Evolutionary conservation across 768 basidiomycete species (phyloP).

Genomic region (Pholiota conissans): DNA sequence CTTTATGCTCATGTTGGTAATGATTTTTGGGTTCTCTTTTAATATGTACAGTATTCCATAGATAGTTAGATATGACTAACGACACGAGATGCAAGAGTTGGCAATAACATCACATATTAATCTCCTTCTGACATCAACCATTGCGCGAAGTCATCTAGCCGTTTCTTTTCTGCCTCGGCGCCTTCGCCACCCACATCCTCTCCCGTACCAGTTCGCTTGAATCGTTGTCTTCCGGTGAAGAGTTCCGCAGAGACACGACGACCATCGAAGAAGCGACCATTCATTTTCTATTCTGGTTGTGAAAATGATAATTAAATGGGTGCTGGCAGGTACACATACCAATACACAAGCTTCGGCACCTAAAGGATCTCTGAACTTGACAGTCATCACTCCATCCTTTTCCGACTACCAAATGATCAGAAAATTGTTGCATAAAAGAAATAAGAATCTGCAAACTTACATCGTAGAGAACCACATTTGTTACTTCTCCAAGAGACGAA

Average conservation of each 20-base stretch:
- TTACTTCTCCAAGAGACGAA: conserved; percentile 87
- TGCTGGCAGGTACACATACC: conserved; percentile 34
- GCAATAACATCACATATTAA: conserved; percentile 24
- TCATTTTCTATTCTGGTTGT: conserved; percentile 72
- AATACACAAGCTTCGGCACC: conserved; percentile 91
- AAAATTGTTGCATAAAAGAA: neutral
- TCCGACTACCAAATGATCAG: conserved; percentile 63
- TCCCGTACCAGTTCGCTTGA: conserved; percentile 69
- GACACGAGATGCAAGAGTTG: conserved; percentile 10
- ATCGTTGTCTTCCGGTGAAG: conserved; percentile 80
- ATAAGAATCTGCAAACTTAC: conserved; percentile 46
- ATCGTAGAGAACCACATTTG: conserved; percentile 93
- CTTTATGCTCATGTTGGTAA: conserved; percentile 75
- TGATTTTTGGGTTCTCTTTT: conserved; percentile 12
- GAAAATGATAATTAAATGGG: neutral
- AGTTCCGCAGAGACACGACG: conserved; percentile 80
- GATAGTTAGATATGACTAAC: conserved; percentile 22
- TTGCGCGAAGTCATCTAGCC: conserved; percentile 83
- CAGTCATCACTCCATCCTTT: conserved; percentile 90
- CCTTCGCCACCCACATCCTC: conserved; percentile 65
- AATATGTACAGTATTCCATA: conserved; percentile 11
- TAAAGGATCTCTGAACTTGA: conserved; percentile 92
- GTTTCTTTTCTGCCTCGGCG: conserved; percentile 77
- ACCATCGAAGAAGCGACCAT: conserved; percentile 88
- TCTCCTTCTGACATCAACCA: conserved; percentile 88